Evolutionary conservation across 768 basidiomycete species (phyloP).

Genomic region (Terana coerulea): DNA sequence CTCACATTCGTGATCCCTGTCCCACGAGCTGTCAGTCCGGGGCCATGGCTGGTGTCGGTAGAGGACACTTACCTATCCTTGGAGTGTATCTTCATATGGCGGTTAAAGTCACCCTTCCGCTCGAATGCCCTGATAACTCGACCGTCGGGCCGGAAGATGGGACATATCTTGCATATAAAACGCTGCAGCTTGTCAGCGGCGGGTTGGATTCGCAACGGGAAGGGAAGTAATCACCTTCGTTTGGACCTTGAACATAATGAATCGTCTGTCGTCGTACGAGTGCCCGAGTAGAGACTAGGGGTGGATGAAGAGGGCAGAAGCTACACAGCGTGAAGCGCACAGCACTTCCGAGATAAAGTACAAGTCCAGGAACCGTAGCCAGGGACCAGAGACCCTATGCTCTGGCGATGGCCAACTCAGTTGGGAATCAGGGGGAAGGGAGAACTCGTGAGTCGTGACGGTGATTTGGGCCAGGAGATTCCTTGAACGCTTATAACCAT

Average conservation of each 20-base stretch:
- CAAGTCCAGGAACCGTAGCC: slow-evolving; percentile 2
- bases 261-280: no score
- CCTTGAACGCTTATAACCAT: slow-evolving; percentile 14
- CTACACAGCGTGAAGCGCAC: slow-evolving; percentile 9
- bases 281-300: no score
- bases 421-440: slow-evolving; percentile 12
- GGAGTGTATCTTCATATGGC: slow-evolving; percentile 50
- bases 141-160: background rate
- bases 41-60: background rate
- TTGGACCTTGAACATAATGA: background rate
- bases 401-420: slow-evolving; percentile 15
- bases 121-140: no score
- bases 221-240: no score
- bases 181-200: no score
- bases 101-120: slow-evolving; percentile 56
- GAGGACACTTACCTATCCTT: slow-evolving; percentile 40
- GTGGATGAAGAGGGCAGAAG: slow-evolving; percentile 5
- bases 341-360: slow-evolving; percentile 14
- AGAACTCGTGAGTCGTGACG: slow-evolving; percentile 11
- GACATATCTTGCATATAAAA: no score
- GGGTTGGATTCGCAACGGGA: no score
- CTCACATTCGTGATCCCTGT: slow-evolving; percentile 50
- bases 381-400: slow-evolving; percentile 15
- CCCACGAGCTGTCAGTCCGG: background rate
- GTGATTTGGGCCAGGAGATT: slow-evolving; percentile 8